Conservation (phyloP, 305 asterid species). For the Fraxinus baroniana region DNA sequence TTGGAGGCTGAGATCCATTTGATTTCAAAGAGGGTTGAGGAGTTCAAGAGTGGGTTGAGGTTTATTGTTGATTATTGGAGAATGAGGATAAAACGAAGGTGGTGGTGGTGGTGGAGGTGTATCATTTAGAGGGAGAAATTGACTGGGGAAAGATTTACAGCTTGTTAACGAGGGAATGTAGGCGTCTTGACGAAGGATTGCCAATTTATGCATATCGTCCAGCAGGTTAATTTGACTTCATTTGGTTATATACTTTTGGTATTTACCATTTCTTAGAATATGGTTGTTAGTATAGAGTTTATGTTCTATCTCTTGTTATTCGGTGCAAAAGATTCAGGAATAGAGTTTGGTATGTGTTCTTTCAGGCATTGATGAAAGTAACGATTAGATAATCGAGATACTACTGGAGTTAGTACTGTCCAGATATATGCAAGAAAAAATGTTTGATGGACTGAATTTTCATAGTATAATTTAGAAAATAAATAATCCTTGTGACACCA, state of each 20-base stretch:
- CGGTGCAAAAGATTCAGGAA: neutral
- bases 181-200: constrained; percentile 77
- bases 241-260: neutral
- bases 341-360: neutral
- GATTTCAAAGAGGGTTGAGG: constrained; percentile 55
- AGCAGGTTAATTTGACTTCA: constrained; percentile 46
- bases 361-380: neutral
- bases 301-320: neutral
- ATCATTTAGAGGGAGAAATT: constrained; percentile 38
- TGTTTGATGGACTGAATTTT: neutral
- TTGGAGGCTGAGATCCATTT: constrained; percentile 47
- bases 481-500: neutral
- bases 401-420: neutral
- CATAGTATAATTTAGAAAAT: neutral
- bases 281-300: neutral
- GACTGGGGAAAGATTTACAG: constrained; percentile 57
- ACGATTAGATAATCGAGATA: neutral
- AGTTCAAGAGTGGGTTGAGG: constrained; percentile 52
- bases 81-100: constrained; percentile 21
- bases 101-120: constrained; percentile 25
- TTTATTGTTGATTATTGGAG: constrained; percentile 50
- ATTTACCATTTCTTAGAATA: neutral
- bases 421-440: neutral
- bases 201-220: constrained; percentile 65
- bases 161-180: constrained; percentile 68